Evolutionary conservation across 805 yeast genomes (phyloP), one percentile per base, ranked within the genome.

Genomic region (Candida piceae): DNA sequence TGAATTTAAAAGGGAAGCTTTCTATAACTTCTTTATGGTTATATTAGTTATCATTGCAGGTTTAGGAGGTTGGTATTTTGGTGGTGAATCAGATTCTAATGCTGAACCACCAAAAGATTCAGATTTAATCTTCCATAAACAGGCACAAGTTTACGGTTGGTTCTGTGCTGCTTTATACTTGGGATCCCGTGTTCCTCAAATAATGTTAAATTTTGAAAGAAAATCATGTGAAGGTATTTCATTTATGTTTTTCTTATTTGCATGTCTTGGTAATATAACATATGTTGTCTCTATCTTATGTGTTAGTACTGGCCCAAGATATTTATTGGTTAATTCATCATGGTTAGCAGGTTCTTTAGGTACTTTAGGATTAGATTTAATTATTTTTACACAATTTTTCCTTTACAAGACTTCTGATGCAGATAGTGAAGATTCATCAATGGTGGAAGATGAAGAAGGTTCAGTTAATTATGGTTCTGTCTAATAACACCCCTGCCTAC

Each of bases 151-250:
- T 29, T 87, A 88, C 59, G 98, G 98, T 25, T 76, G 81, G 82
- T 55, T 75, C 27, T 81, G 89, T 64, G 93, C 94, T 7, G 56
- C 66, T 1, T 65, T 84, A 28, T 84, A 84, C 52, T 63, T 90
- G 42, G 95, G 96, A 3, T 89, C 97, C 13, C 70, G 98, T 50
- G 63, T 93, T 20, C 98, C 98, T 1, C 98, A 93, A 63, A 86
- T 93, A 36, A 58, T 86, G 40, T 70, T 90, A 42, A 93, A 93
- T 62, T 86, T 72, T 55, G 70, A 80, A 57, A 74, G 97, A 54
- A 89, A 88, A 62, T 83, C 95, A 2, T 88, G 96, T 57, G 97
- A 93, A 44, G 97, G 97, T 17, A 84, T 90, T 33, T 86, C 96
- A 9, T 86, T 93, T 54, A 70, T 90, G 70, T 90, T 93, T 62